Base-by-base conservation (phyloP, 768 basidiomycete species). In the Lactifluus rugatus region DNA sequence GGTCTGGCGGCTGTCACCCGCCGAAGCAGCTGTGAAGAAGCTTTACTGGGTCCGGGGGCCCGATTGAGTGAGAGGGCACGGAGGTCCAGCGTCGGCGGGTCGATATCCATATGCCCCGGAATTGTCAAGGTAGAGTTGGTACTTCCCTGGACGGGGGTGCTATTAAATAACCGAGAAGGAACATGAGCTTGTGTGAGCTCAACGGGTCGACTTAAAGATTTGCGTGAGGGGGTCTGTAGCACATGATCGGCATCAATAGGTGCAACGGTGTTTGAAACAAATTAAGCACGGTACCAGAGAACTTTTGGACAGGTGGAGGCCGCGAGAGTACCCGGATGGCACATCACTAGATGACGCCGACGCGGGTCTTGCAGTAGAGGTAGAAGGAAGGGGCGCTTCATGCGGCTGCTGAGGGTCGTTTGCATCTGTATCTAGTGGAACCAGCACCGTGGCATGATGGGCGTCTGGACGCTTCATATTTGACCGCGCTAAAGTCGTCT, bases 71-170 rank as follows among this genome's bases (percentile, higher is more conserved):
- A 41, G 23, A 60, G 58, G 25, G 54, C 50, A 53, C 49, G 49
- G 39, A 63, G 61, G 39, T 63, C 62, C 14, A 54, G 28, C 21
- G 28, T 51, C 37, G 52, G 55, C 44, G 52, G 57, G 31, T 50
- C 34, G 48, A 41, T 19, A 48, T 54, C 34, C 60, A 58, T 39
- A 44, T 56, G 52, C 25, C 58, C 17, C 52, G 54, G 31, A 2
- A 32, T 59, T 25, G 32, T 21, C n/a, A 23, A 16, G 25, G 36
- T 17, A 16, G 42, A n/a, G 21, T 19, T 25, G 25, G 31, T 19
- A 21, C 4, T 23, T 34, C 17, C 42, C 14, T 42, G 10, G 21
- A 34, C 2, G 21, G 44, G 16, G 32, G 53, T 5, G 11, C 13
- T 26, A 10, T 50, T 45, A 26, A 4, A 45, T 19, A 28, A 56